phyloP scores from a whole-genome alignment of 2,329 filamentous ascomycete genomes.

The Neoarthrinium moseri region DNA sequence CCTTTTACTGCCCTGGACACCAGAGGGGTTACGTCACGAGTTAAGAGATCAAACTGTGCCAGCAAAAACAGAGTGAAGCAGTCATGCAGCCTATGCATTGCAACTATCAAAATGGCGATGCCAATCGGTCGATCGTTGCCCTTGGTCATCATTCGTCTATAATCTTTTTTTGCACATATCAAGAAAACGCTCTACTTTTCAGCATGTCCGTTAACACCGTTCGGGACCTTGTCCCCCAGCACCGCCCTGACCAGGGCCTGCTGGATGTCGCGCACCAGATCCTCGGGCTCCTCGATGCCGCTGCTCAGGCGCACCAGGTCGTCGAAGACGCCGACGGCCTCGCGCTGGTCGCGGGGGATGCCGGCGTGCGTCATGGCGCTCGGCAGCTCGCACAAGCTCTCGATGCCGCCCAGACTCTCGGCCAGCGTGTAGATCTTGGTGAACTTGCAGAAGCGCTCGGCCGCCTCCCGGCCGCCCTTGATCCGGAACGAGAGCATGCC shows the following conservation, averaged over 20 bases:
- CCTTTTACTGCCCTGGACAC: too few species aligned
- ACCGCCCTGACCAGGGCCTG: conserved; percentile 80
- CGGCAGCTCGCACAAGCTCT: conserved; percentile 88
- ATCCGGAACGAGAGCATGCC: conserved; percentile 98
- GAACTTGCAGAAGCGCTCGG: conserved; percentile 86
- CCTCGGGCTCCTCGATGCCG: conserved; percentile 86
- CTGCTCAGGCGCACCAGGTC: conserved; percentile 92
- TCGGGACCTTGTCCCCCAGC: background rate
- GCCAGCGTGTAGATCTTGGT: conserved; percentile 92
- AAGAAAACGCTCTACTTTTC: conserved; percentile 7
- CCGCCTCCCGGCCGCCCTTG: conserved; percentile 78
- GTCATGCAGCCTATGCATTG: too few species aligned
- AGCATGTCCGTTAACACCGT: conserved; percentile 6
- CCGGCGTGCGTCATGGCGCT: conserved; percentile 97
- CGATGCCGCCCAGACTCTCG: conserved; percentile 88
- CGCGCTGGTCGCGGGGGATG: conserved; percentile 85
- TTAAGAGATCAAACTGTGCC: too few species aligned
- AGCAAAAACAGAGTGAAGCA: too few species aligned
- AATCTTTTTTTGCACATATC: too few species aligned
- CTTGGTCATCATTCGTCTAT: too few species aligned
- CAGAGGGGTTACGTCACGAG: too few species aligned
- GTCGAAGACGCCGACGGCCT: conserved; percentile 91
- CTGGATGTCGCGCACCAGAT: conserved; percentile 78
- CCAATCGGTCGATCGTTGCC: too few species aligned
- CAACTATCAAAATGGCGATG: too few species aligned